These are phyloP conservation scores for Arthrinium phaeospermum DNA, from an alignment of 2,329 filamentous ascomycete species.

Conservation along the genomic window DNA sequence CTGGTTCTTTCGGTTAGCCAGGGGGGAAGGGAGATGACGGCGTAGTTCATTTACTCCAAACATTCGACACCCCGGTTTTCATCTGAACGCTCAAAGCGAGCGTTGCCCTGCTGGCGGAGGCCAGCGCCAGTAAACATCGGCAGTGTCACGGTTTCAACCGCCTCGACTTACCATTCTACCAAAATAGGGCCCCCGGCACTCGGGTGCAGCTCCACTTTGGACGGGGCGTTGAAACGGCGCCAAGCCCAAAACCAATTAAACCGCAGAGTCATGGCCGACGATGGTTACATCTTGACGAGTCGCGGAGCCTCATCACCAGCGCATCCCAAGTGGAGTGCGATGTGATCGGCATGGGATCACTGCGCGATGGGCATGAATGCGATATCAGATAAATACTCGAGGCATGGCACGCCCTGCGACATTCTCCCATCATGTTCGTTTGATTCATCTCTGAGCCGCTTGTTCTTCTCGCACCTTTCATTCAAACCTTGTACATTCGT, in stretches of 20 bases:
- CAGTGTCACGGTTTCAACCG: not conserved
- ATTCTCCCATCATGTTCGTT: not conserved
- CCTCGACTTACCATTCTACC: constrained; percentile 3
- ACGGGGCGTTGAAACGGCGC: not conserved
- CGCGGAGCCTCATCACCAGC: constrained; percentile 1
- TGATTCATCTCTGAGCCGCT: constrained; percentile 11
- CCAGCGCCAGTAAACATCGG: not conserved
- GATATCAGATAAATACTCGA: not conserved
- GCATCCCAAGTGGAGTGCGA: not conserved
- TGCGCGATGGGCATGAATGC: not conserved
- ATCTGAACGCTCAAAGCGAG: not conserved
- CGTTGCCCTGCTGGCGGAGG: not conserved
- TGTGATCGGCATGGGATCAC: not conserved
- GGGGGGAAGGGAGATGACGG: not conserved
- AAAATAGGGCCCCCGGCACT: not conserved
- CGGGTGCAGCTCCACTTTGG: not conserved
- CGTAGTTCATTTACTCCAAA: not conserved
- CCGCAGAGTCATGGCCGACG: not conserved
- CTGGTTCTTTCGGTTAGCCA: not conserved
- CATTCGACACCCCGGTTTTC: constrained; percentile 1
- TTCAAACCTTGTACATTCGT: constrained; percentile 4
- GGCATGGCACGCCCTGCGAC: not conserved
- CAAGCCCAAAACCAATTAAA: not conserved
- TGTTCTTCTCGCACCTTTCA: not conserved
- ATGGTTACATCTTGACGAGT: constrained; percentile 9